These are phyloP conservation scores for Suillus clintonianus DNA, from an alignment of 768 basidiomycete species.

Conservation along the genomic window DNA sequence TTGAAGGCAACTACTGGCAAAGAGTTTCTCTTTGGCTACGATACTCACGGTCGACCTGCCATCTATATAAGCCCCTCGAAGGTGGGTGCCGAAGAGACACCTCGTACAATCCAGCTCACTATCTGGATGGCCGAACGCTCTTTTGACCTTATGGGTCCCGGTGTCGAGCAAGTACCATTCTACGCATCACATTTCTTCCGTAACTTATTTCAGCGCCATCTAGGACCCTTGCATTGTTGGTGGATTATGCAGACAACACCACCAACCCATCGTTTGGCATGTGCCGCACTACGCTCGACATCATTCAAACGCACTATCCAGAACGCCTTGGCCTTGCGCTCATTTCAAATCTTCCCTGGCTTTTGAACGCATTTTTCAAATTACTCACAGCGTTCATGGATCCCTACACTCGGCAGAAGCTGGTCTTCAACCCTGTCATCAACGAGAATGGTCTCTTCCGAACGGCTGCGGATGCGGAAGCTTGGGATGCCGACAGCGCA, in stretches of 20 bases:
- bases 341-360: conserved; percentile 80
- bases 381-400: conserved; percentile 82
- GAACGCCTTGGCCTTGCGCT: conserved; percentile 79
- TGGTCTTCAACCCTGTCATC: conserved; percentile 67
- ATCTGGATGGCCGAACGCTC: conserved; percentile 82
- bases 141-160: conserved; percentile 79
- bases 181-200: background rate
- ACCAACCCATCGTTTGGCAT: conserved; percentile 51
- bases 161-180: conserved; percentile 66
- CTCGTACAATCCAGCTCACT: conserved; percentile 68
- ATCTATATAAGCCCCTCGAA: conserved; percentile 68
- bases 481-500: background rate
- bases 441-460: conserved; percentile 28
- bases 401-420: conserved; percentile 73
- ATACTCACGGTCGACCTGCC: conserved; percentile 61
- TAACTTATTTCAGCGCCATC: background rate
- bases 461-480: conserved; percentile 20
- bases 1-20: conserved; percentile 78
- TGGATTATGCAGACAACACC: conserved; percentile 74
- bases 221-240: conserved; percentile 70
- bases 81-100: conserved; percentile 74
- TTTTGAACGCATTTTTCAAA: conserved; percentile 74
- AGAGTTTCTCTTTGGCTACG: conserved; percentile 75
- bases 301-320: conserved; percentile 83
- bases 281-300: conserved; percentile 48